Base-by-base conservation (phyloP, 1,139 yeast genomes). In the Scheffersomyces titani region DNA sequence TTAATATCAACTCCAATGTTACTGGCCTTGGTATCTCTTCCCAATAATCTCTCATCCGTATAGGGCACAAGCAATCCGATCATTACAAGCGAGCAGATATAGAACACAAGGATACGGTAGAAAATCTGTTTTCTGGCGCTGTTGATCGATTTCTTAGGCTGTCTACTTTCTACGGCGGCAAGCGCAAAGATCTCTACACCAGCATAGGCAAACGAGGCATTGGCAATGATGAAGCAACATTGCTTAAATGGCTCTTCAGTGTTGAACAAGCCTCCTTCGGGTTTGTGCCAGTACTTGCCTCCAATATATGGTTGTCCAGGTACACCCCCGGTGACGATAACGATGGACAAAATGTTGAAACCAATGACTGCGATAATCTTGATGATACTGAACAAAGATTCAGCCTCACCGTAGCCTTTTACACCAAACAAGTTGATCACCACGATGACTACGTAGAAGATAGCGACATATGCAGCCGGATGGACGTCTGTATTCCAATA, bases 51-150 rank as follows among this genome's bases (percentile, higher is more conserved):
- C 18, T 74, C 70, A 57, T 84, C 84, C 61, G 74, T 77, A 70
- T 81, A 86, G 22, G 92, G 92, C 47, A 89, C 92, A 52, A 88
- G 74, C 56, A 85, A 73, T 44, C 91, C 89, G 60, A 47, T 65
- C 62, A 54, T 66, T 69, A 61, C 72, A 75, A 18, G 74, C 68
- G 3, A 75, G 76, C 22, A 74, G 36, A 75, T 63, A 57, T 75
- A 75, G 55, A 75, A 74, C 30, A 73, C 63, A 44, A 72, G 59
- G 30, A 75, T 69, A 60, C 77, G 69, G 70, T 75, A 74, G 58
- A 75, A 72, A 21, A 75, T 75, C 55, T 74, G 77, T 57, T 71
- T 72, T 54, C 72, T 69, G n/a, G 78, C 75, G 56, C 66, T 70
- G 45, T 76, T 76, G 51, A 75, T 69, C 19, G 73, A 66, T 52